Evolutionary conservation across 2,329 filamentous ascomycete genomes (phyloP), one percentile per base, ranked within the genome.

Genomic region (Claviceps spartinae): DNA sequence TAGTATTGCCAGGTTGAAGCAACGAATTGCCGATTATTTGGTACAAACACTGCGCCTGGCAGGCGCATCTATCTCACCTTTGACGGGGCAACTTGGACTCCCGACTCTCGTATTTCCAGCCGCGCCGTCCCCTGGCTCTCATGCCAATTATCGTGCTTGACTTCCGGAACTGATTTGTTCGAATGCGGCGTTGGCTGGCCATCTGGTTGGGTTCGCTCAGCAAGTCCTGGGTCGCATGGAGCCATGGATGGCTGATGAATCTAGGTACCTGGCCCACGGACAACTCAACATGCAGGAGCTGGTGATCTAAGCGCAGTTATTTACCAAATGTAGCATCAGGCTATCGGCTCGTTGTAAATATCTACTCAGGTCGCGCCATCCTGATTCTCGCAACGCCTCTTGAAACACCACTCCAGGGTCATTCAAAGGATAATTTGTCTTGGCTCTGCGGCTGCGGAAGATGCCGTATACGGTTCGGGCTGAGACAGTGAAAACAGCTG

Each of bases 321-420:
- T 55, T 18, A 50, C 57, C 52, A 65, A 30, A 3, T 58, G 56
- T 36, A 60, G 59, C 37, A 67, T 54, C 18, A 62, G 49, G 60
- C 60, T 40, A 67, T 54, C 20, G 61, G 49, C n/a, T 20, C 48
- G 44, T 67, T 62, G 49, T 62, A 63, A 47, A 66, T 61, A 4
- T 55, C 58, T 61, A 4, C 55, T 58, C 65, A 65, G 67, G 22
- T 60, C 58, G 14, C 60, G 50, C 63, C 63, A 67, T 8, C 56
- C 60, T 2, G 43, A 47, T n/a, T 34, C 46, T 24, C 50, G 54
- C 14, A 61, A 18, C 3, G 47, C 47, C 41, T 61, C 56, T 50
- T 64, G 62, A 8, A 58, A 56, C 34, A 50, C 46, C 24, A 51
- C 53, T n/a, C 47, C 47, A 24, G 54, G 53, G 13, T 53, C 51